Conservation (phyloP, 2,329 filamentous ascomycete genomes). For the Cladosporium phlei region DNA sequence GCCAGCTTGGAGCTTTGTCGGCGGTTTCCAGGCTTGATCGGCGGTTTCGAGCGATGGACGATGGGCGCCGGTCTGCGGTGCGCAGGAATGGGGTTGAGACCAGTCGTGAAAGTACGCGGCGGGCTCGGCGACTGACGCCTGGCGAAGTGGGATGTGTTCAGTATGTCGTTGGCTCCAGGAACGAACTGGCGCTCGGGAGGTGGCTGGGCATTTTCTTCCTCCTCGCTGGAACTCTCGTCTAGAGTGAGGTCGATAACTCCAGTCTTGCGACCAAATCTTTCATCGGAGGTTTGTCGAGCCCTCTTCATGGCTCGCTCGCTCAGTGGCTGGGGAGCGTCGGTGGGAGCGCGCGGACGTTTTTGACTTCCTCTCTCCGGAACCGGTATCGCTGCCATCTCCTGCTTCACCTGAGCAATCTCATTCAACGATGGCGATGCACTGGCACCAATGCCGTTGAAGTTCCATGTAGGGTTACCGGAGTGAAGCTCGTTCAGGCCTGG, state of each 20-base stretch:
- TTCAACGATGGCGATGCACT: not conserved
- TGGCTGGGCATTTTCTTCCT: not conserved
- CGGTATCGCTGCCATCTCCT: too few relatives aligned
- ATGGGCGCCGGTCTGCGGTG: conserved; percentile 1
- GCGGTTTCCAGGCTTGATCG: conserved; percentile 1
- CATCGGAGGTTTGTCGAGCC: not conserved
- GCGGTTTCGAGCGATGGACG: not conserved
- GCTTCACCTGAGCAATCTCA: not conserved
- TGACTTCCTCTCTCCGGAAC: too few relatives aligned
- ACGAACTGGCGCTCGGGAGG: conserved; percentile 7
- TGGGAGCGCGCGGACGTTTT: too few relatives aligned
- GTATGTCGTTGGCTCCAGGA: not conserved
- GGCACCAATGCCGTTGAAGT: not conserved
- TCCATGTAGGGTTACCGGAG: not conserved
- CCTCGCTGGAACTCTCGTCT: not conserved
- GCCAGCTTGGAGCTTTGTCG: not conserved
- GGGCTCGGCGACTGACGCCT: not conserved
- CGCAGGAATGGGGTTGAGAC: not conserved
- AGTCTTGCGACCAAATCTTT: not conserved
- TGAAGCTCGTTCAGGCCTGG: not conserved
- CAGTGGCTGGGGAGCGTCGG: too few relatives aligned
- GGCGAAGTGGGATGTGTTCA: not conserved
- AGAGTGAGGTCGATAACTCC: conserved; percentile 4
- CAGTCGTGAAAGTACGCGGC: not conserved
- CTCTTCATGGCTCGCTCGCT: not conserved